A percentile compares a stretch with the other conserved stretches of the same genome.
Evolutionary conservation across 75 land plant genomes (phyloP).

Genomic region (Larix kaempferi): DNA sequence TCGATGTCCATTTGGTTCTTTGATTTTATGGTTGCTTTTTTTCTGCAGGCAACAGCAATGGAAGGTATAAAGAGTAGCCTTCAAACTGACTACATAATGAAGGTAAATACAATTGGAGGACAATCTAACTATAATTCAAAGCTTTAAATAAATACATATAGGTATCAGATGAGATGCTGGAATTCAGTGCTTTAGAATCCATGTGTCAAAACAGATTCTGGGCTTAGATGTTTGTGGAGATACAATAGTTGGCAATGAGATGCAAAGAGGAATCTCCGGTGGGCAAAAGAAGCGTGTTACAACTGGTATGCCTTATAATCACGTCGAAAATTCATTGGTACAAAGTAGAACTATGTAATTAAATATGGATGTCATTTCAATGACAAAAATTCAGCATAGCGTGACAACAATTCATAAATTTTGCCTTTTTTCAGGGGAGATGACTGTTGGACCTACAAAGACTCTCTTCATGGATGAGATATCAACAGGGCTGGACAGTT

Average conservation of each 20-base stretch:
- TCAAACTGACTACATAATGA: constrained; percentile 69
- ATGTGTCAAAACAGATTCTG: constrained; percentile 33
- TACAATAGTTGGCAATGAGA: constrained; percentile 61
- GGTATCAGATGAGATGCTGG: not conserved
- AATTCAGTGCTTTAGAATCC: not conserved
- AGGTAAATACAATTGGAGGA: constrained; percentile 28
- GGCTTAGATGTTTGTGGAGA: constrained; percentile 70
- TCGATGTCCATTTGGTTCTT: not conserved
- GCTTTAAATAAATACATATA: not conserved
- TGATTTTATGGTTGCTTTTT: not conserved
- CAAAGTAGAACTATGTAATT: not conserved
- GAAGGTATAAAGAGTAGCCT: constrained; percentile 64
- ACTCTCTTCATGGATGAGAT: constrained; percentile 34
- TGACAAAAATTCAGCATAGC: not conserved
- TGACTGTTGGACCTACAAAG: constrained; percentile 36
- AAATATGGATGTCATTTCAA: not conserved
- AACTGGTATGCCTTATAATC: constrained; percentile 35
- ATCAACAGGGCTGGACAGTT: constrained; percentile 36
- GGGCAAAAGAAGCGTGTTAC: constrained; percentile 74
- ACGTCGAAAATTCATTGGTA: not conserved
- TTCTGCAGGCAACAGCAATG: constrained; percentile 61
- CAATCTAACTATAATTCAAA: too few species aligned
- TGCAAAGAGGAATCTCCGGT: constrained; percentile 67
- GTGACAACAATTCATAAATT: not conserved
- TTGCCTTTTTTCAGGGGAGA: constrained; percentile 26